phyloP scores from a whole-genome alignment of 1,139 yeast genomes.

The Geotrichum reessii region DNA sequence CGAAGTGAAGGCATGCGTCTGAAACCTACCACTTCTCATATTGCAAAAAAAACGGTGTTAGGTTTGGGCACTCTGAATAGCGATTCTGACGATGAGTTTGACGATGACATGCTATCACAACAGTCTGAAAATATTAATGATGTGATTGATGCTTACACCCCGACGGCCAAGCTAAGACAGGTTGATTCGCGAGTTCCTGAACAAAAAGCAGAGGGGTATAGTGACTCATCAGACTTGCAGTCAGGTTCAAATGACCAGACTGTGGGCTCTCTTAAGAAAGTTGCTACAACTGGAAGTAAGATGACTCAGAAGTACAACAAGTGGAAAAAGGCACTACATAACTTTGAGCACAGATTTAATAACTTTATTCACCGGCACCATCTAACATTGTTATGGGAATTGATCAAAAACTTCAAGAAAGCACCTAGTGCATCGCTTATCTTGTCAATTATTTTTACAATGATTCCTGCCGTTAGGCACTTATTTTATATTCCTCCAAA shows the following conservation, averaged over 20 bases:
- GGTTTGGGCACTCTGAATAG: conserved; percentile 10
- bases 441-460: conserved; percentile 56
- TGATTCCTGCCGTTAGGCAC: conserved; percentile 84
- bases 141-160: conserved; percentile 11
- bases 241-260: not conserved
- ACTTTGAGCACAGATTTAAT: not conserved
- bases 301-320: not conserved
- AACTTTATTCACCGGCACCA: conserved; percentile 15
- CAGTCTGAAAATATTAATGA: conserved; percentile 10
- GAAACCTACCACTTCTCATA: not conserved
- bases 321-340: not conserved
- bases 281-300: not conserved
- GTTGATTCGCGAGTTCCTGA: not conserved
- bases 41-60: conserved; percentile 9
- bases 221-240: not conserved
- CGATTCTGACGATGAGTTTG: not conserved
- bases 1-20: not conserved
- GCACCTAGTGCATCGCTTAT: conserved; percentile 68
- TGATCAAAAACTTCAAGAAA: conserved; percentile 56
- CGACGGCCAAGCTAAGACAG: not conserved
- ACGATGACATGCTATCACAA: not conserved
- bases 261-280: not conserved
- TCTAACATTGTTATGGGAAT: conserved; percentile 33
- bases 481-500: conserved; percentile 50
- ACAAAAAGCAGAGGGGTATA: not conserved